Base-by-base conservation (phyloP, 1,284 basidiomycete genomes). In the Tetrapyrgos nigripes region DNA sequence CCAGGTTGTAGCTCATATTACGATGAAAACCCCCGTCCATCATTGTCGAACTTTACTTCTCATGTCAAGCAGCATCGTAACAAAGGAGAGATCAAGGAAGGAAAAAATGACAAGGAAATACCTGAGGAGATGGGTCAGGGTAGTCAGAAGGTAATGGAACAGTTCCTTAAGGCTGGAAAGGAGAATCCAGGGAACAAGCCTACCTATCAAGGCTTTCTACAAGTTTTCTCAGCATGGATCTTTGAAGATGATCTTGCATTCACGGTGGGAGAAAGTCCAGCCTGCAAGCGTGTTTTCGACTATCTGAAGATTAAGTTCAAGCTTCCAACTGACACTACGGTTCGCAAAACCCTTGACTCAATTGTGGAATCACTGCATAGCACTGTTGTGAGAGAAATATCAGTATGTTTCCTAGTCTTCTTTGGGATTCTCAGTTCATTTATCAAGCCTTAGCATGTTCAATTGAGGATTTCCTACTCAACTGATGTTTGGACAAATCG, bases 221-320 rank as follows among this genome's bases (percentile, higher is more conserved):
- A 63, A 9, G 49, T 72, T 5, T 72, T 74, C 58, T 23, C 71
- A 9, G 71, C 71, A 9, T 75, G 72, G 70, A 65, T 75, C 21
- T 51, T 74, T 24, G 64, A n/a, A n/a, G n/a, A n/a, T n/a, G n/a
- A n/a, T n/a, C n/a, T n/a, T n/a, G n/a, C n/a, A n/a, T n/a, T n/a
- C 64, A 74, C 68, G 1, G 68, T 68, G 3, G 68, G 68, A n/a
- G 67, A 75, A 50, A 60, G 68, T 21, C 66, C 61, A 8, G 45
- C 56, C 9, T 63, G 73, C 21, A 31, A 57, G 2, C 23, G 57
- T 4, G 60, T 74, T 6, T 74, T 50, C 33, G 24, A 50, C 21
- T 50, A 50, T 50, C 26, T 50, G 4, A 29, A 50, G 19, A 71
- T 67, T 46, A 53, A 46, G 0, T 71, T 62, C 43, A 23, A 14